Percentiles rank a stretch among this genome's conserved stretches.
Evolutionary conservation across 2,329 filamentous ascomycete genomes (phyloP).

Genomic region (Xylariaceae sp.): DNA sequence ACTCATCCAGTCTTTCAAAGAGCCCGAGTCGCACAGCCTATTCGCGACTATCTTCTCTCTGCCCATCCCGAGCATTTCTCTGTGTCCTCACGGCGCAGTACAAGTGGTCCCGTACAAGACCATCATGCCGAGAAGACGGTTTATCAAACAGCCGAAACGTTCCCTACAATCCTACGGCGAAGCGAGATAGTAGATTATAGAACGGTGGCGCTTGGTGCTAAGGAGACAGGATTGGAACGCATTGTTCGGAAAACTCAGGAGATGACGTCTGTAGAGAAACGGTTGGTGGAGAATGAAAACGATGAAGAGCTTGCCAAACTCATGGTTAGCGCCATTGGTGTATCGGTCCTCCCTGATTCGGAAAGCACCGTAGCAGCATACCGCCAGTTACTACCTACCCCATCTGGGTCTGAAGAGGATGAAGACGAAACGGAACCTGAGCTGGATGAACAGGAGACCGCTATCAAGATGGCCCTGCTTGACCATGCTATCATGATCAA

Average conservation of each 20-base stretch:
- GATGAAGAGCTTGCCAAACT: conserved; percentile 64
- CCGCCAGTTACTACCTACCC: conserved; percentile 63
- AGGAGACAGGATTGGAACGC: conserved; percentile 87
- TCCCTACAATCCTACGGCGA: conserved; percentile 84
- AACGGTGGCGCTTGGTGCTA: conserved; percentile 63
- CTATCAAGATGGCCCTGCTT: conserved; percentile 78
- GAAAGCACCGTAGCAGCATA: conserved; percentile 78
- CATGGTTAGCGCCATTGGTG: conserved; percentile 70
- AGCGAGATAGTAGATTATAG: conserved; percentile 75
- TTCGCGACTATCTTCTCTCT: conserved; percentile 77
- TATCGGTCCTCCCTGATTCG: conserved; percentile 69
- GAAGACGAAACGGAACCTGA: conserved; percentile 42
- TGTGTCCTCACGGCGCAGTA: conserved; percentile 67
- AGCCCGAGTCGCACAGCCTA: conserved; percentile 74
- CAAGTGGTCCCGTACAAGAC: conserved; percentile 63
- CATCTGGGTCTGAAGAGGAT: conserved; percentile 38
- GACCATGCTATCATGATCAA: conserved; percentile 89
- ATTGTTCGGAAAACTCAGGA: conserved; percentile 89
- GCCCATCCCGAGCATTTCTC: conserved; percentile 76
- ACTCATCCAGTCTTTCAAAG: conserved; percentile 82
- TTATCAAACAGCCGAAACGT: conserved; percentile 78
- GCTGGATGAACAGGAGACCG: conserved; percentile 62
- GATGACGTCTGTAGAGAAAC: conserved; percentile 70
- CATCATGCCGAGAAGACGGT: conserved; percentile 80
- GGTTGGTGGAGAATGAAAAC: conserved; percentile 68